Evolutionary conservation across 106 monocot genomes (phyloP), one percentile per base, ranked within the genome.

Genomic region (Amphibolis antarctica): DNA sequence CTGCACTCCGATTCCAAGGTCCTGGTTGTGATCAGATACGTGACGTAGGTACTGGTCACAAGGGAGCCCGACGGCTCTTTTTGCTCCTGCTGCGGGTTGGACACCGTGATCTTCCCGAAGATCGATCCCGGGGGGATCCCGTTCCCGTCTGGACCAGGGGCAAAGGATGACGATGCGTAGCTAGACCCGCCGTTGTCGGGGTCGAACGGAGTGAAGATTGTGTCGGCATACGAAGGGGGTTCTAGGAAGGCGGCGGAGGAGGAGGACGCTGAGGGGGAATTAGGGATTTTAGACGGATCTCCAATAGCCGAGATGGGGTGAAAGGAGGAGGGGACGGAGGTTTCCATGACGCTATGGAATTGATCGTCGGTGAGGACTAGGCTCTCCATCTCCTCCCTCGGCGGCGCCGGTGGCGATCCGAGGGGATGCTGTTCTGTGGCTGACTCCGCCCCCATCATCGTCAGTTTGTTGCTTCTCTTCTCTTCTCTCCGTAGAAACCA

Each of bases 211-310:
- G 63, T 73, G 76, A 74, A 80, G 48, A 83, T 53, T 55, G 75
- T 83, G 68, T 91, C 86, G 44, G 90, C 82, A 71, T 91, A 91
- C 63, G 90, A 80, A 0, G 90, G 90, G 42, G 90, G 90, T 28
- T 91, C 90, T 26, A 83, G 77, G 72, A 69, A 83, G 55, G 83
- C 66, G 56, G 71, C 49, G 46, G 79, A 59, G 13, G 83, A 18
- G 15, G 69, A 42, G 64, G 72, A 49, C 20, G 69, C 36, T 18
- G 72, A 58, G 17, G 14, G 26, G 24, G 59, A 65, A 59, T 24
- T 65, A 3, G 28, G 48, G 62, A 42, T 74, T 76, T 42, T 64
- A 66, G 59, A 31, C 53, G 43, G 58, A 65, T 71, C 23, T 43
- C 64, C 66, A 36, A 59, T 59, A 12, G 55, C 49, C 21, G 31